Evolutionary conservation across 2,329 filamentous ascomycete genomes (phyloP).

Genomic region (Colletotrichum magnum): DNA sequence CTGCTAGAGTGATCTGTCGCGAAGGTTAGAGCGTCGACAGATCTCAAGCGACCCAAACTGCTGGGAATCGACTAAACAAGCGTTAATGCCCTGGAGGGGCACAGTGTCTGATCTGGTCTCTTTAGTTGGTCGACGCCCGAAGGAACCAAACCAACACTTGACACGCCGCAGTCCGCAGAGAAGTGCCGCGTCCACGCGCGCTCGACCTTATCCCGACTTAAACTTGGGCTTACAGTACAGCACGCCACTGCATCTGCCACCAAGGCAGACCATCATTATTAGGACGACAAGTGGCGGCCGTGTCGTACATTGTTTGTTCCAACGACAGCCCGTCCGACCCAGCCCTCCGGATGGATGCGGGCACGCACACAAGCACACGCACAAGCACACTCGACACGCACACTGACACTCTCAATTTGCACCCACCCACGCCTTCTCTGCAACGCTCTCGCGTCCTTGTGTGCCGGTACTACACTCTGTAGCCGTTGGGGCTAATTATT

Average conservation of each 20-base stretch:
- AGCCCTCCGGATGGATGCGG: neutral
- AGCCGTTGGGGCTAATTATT: too few species aligned
- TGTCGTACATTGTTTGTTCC: slow-evolving; percentile 33
- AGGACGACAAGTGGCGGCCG: slow-evolving; percentile 24
- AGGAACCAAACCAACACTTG: slow-evolving; percentile 34
- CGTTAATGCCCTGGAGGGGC: slow-evolving; percentile 41
- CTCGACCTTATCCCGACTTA: slow-evolving; percentile 24
- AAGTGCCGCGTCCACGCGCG: slow-evolving; percentile 15
- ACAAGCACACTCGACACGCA: neutral
- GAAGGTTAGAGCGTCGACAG: slow-evolving; percentile 43
- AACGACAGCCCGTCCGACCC: slow-evolving; percentile 25
- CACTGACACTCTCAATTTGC: too few species aligned
- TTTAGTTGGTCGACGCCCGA: slow-evolving; percentile 30
- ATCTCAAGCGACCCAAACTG: slow-evolving; percentile 43
- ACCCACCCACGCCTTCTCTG: too few species aligned
- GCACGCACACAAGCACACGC: neutral
- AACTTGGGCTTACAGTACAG: slow-evolving; percentile 24
- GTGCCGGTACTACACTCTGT: too few species aligned
- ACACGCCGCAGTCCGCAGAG: neutral
- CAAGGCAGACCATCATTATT: slow-evolving; percentile 13
- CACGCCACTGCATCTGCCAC: slow-evolving; percentile 4
- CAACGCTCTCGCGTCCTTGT: too few species aligned
- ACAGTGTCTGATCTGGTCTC: slow-evolving; percentile 37
- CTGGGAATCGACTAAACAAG: slow-evolving; percentile 42
- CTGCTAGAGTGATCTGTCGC: slow-evolving; percentile 42